A percentile compares a stretch with the other conserved stretches of the same genome.
Conservation (phyloP, 371 early-diverging fungal genomes). For the Mortierella sp. region DNA sequence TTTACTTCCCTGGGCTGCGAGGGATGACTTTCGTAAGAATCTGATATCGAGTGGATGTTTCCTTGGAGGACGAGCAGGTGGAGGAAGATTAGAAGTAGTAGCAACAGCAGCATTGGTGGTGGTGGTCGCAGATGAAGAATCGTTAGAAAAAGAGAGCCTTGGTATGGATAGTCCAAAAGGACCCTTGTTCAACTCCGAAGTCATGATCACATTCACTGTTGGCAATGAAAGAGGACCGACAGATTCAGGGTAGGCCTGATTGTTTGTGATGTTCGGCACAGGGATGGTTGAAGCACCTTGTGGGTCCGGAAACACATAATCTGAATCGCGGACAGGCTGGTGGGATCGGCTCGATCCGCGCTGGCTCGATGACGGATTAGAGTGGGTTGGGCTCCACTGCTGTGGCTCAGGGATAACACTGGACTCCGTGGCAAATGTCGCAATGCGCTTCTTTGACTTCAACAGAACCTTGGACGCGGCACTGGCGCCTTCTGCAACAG, state of each 20-base stretch:
- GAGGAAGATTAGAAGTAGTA: neutral
- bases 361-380: constrained; percentile 19
- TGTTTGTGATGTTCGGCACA: too few relatives aligned
- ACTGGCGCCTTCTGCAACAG: neutral
- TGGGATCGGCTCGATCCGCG: constrained; percentile 25
- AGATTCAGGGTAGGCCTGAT: too few relatives aligned
- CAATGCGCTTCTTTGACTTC: neutral
- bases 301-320: too few relatives aligned
- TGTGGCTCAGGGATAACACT: neutral
- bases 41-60: constrained; percentile 7
- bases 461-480: neutral
- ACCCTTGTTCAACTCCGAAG: constrained; percentile 13
- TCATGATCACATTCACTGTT: constrained; percentile 1
- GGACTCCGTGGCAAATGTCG: too few relatives aligned
- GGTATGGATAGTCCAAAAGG: neutral
- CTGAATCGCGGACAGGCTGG: constrained; percentile 5
- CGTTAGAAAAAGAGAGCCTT: too few relatives aligned
- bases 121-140: neutral
- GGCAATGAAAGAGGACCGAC: neutral
- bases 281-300: too few relatives aligned
- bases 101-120: neutral
- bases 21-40: neutral
- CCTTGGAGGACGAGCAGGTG: constrained; percentile 13
- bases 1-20: neutral
- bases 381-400: neutral